phyloP scores from a whole-genome alignment of 768 basidiomycete species.

The Naganishia kalamii region DNA sequence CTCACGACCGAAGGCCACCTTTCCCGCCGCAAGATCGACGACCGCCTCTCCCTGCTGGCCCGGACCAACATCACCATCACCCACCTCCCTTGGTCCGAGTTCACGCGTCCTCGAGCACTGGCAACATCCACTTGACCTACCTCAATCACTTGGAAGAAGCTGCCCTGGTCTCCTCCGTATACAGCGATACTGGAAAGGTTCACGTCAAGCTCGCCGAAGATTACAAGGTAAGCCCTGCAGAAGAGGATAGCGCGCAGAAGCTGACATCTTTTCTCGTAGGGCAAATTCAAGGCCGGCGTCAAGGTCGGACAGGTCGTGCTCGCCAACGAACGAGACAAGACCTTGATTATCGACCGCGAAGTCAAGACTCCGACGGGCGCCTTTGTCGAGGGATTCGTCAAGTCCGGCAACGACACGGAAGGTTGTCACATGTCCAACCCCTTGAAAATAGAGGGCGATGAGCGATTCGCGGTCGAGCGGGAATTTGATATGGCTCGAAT shows the following conservation, averaged over 20 bases:
- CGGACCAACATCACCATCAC: neutral
- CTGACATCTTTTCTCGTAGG: neutral
- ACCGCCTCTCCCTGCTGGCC: neutral
- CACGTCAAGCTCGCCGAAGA: conserved; percentile 16
- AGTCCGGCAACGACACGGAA: neutral
- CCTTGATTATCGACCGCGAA: conserved; percentile 17
- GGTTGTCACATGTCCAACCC: neutral
- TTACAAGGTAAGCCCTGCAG: neutral
- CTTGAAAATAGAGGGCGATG: neutral
- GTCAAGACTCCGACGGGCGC: conserved; percentile 15
- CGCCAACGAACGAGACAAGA: conserved; percentile 16
- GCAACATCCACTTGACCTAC: conserved; percentile 14
- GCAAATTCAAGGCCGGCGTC: conserved; percentile 15
- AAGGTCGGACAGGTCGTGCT: conserved; percentile 17
- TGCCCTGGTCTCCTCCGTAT: conserved; percentile 1
- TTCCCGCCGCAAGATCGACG: neutral
- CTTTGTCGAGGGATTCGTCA: conserved; percentile 19
- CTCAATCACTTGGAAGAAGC: conserved; percentile 11
- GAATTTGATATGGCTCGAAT: neutral
- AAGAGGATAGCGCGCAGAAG: too few species aligned
- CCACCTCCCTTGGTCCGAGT: conserved; percentile 7
- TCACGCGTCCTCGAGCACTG: conserved; percentile 12
- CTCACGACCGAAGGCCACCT: neutral
- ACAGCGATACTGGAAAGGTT: conserved; percentile 19
- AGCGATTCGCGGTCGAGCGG: neutral